A percentile compares a stretch with the other conserved stretches of the same genome.
phyloP scores from a whole-genome alignment of 148 eudicot genomes.

The Vaccinium macrocarpon region DNA sequence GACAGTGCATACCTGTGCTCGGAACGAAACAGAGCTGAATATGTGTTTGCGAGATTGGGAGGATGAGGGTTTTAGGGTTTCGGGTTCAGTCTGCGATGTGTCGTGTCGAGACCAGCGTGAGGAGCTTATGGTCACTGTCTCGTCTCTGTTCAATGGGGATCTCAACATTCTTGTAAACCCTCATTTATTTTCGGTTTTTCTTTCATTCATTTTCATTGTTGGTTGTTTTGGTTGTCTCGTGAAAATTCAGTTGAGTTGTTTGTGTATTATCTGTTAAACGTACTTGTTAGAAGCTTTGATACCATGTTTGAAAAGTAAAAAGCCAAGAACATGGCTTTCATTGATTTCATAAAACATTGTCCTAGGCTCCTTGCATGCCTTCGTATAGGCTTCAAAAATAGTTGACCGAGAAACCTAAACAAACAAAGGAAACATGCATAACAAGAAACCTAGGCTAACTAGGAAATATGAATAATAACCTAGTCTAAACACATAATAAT shows the following conservation, averaged over 20 bases:
- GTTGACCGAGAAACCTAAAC: background rate
- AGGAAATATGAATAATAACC: background rate
- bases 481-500: background rate
- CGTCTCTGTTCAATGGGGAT: slow-evolving; percentile 51
- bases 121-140: slow-evolving; percentile 38
- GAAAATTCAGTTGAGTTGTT: background rate
- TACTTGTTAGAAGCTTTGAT: background rate
- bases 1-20: slow-evolving; percentile 61
- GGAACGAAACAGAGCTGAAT: slow-evolving; percentile 44
- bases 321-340: background rate
- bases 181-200: background rate
- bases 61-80: slow-evolving; percentile 42
- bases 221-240: background rate
- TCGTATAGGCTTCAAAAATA: background rate
- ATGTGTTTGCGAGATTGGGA: slow-evolving; percentile 51
- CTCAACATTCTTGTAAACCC: slow-evolving; percentile 60
- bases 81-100: slow-evolving; percentile 68
- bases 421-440: background rate
- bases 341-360: background rate
- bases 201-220: background rate
- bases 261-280: background rate
- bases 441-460: background rate
- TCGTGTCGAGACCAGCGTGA: slow-evolving; percentile 44
- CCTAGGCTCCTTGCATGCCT: background rate
- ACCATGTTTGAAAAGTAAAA: background rate